These are phyloP conservation scores for Linderniella brevidens DNA, from an alignment of 257 asterid genomes.

Conservation along the genomic window DNA sequence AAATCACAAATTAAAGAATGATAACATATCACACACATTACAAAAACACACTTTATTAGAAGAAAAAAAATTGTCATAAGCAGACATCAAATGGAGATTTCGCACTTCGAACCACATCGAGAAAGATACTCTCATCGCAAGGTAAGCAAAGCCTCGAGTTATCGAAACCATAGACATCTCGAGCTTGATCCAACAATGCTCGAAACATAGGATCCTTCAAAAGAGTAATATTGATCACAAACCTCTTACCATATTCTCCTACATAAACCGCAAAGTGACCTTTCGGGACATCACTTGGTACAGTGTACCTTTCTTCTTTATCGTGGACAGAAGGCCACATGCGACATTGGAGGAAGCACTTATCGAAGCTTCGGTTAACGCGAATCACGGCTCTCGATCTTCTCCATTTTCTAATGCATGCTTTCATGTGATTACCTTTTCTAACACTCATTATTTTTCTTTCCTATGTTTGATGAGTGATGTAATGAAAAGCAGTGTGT, in stretches of 20 bases:
- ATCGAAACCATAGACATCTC: neutral
- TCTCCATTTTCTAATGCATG: no score
- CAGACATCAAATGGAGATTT: neutral
- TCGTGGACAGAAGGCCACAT: neutral
- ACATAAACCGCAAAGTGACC: constrained; percentile 2
- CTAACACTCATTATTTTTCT: no score
- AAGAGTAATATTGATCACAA: neutral
- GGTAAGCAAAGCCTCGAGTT: neutral
- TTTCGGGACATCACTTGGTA: neutral
- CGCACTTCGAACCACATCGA: neutral
- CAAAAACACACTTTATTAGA: no score
- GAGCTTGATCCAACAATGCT: neutral
- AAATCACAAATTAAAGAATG: no score
- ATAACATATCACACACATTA: no score
- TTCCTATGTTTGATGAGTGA: no score
- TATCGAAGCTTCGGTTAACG: no score
- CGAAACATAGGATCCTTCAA: constrained; percentile 1
- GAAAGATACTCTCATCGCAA: neutral
- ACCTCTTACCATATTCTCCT: neutral
- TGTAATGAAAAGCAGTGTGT: no score
- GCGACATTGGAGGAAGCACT: no score
- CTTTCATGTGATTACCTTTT: no score
- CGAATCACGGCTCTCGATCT: no score
- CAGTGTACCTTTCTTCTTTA: neutral
- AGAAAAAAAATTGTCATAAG: no score